These are phyloP conservation scores for Alternaria infectoria DNA, from an alignment of 2,329 filamentous ascomycete species.

Conservation along the genomic window DNA sequence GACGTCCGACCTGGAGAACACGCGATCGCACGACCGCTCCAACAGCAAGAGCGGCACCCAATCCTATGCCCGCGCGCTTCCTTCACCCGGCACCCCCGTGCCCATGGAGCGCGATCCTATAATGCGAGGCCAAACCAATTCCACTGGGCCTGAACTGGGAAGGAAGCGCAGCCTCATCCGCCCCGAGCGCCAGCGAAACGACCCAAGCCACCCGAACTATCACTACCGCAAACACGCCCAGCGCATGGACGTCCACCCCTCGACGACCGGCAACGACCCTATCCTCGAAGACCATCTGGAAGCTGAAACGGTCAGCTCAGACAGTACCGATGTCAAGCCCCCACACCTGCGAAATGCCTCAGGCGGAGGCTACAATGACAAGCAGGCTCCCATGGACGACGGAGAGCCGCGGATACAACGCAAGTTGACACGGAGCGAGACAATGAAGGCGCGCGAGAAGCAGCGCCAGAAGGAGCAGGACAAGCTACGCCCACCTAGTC, in stretches of 20 bases:
- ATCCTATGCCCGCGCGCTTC: constrained; percentile 49
- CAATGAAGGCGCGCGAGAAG: constrained; percentile 65
- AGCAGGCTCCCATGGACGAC: constrained; percentile 43
- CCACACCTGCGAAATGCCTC: constrained; percentile 48
- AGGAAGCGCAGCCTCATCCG: constrained; percentile 89
- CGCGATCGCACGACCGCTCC: constrained; percentile 56
- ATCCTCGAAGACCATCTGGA: constrained; percentile 73
- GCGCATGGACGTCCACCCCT: constrained; percentile 88
- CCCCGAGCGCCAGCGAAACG: constrained; percentile 85
- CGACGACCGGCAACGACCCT: constrained; percentile 90
- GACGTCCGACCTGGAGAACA: constrained; percentile 71
- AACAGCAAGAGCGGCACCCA: constrained; percentile 50
- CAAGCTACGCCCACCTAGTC: constrained; percentile 75
- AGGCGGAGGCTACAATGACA: constrained; percentile 48
- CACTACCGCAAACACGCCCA: constrained; percentile 94
- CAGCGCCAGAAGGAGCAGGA: constrained; percentile 65
- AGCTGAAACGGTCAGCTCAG: constrained; percentile 64
- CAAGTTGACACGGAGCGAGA: constrained; percentile 70
- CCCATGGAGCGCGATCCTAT: constrained; percentile 60
- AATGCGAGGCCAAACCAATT: constrained; percentile 50
- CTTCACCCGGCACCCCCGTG: constrained; percentile 53
- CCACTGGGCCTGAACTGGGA: constrained; percentile 56
- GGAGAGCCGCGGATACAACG: constrained; percentile 51
- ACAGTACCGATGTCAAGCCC: constrained; percentile 64
- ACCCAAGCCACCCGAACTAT: constrained; percentile 90